Percentiles rank a stretch among this genome's conserved stretches.
phyloP scores from a whole-genome alignment of 768 basidiomycete species.

The Mrakia hoshinonis region DNA sequence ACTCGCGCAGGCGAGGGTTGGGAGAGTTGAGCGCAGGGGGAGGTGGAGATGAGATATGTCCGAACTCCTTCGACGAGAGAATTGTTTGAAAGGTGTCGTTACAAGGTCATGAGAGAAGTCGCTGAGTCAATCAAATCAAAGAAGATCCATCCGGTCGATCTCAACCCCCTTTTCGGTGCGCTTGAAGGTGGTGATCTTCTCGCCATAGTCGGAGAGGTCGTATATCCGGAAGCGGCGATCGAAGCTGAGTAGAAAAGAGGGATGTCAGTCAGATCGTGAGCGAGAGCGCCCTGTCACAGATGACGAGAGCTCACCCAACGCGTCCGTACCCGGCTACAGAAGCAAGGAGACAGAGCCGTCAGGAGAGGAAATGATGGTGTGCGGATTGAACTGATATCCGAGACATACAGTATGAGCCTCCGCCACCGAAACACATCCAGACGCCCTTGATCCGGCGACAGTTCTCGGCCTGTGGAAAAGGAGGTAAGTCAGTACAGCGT shows the following conservation, averaged over 20 bases:
- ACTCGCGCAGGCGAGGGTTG: too few species aligned
- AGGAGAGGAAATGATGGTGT: slow-evolving; percentile 32
- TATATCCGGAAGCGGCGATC: slow-evolving; percentile 85
- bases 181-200: slow-evolving; percentile 84
- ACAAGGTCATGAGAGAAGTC: too few species aligned
- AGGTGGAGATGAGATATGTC: too few species aligned
- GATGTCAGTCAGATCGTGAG: not conserved
- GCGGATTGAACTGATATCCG: slow-evolving; percentile 51
- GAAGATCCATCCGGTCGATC: slow-evolving; percentile 30
- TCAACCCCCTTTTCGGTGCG: slow-evolving; percentile 38
- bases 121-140: too few species aligned
- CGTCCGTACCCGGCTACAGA: slow-evolving; percentile 20
- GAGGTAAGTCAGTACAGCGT: not conserved
- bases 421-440: slow-evolving; percentile 66
- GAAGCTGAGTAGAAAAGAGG: slow-evolving; percentile 50
- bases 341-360: slow-evolving; percentile 33
- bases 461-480: slow-evolving; percentile 64
- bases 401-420: slow-evolving; percentile 74
- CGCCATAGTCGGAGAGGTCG: slow-evolving; percentile 78
- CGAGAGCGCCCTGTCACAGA: slow-evolving; percentile 38
- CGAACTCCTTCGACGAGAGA: too few species aligned
- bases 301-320: slow-evolving; percentile 30
- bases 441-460: slow-evolving; percentile 57
- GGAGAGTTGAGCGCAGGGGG: too few species aligned
- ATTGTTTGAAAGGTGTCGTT: too few species aligned